Evolutionary conservation across 2,329 filamentous ascomycete species (phyloP).

Genomic region (Xylariales sp.): DNA sequence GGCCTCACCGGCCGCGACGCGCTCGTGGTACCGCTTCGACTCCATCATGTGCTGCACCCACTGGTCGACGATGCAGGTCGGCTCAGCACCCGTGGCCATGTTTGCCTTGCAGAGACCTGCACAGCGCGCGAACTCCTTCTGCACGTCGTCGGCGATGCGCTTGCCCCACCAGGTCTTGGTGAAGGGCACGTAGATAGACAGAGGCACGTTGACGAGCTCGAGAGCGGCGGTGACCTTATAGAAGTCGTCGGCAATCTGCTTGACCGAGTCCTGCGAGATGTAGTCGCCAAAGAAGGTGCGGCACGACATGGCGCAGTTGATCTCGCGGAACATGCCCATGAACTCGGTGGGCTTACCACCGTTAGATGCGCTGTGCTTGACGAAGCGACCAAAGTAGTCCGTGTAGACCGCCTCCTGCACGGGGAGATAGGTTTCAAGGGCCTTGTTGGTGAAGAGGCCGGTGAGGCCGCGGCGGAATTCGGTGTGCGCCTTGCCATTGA

Average conservation of each 20-base stretch:
- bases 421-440: slow-evolving; percentile 67
- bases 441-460: slow-evolving; percentile 69
- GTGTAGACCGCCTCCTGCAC: slow-evolving; percentile 69
- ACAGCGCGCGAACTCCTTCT: slow-evolving; percentile 66
- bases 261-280: slow-evolving; percentile 66
- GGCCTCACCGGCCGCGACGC: slow-evolving; percentile 52
- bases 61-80: slow-evolving; percentile 71
- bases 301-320: slow-evolving; percentile 75
- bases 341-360: slow-evolving; percentile 57
- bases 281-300: slow-evolving; percentile 79
- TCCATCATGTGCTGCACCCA: slow-evolving; percentile 74
- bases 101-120: slow-evolving; percentile 67
- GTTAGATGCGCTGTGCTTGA: slow-evolving; percentile 50
- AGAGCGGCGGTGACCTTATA: slow-evolving; percentile 74
- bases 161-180: slow-evolving; percentile 76
- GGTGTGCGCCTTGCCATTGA: slow-evolving; percentile 71
- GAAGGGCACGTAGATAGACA: slow-evolving; percentile 65
- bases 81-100: slow-evolving; percentile 64
- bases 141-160: slow-evolving; percentile 67
- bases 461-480: slow-evolving; percentile 75
- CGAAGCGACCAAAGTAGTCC: slow-evolving; percentile 65
- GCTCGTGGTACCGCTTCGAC: slow-evolving; percentile 62
- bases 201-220: slow-evolving; percentile 74
- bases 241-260: slow-evolving; percentile 75
- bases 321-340: slow-evolving; percentile 70